These are phyloP conservation scores for Arthrobotrys pseudoclavata DNA, from an alignment of 2,329 filamentous ascomycete genomes.

Conservation along the genomic window DNA sequence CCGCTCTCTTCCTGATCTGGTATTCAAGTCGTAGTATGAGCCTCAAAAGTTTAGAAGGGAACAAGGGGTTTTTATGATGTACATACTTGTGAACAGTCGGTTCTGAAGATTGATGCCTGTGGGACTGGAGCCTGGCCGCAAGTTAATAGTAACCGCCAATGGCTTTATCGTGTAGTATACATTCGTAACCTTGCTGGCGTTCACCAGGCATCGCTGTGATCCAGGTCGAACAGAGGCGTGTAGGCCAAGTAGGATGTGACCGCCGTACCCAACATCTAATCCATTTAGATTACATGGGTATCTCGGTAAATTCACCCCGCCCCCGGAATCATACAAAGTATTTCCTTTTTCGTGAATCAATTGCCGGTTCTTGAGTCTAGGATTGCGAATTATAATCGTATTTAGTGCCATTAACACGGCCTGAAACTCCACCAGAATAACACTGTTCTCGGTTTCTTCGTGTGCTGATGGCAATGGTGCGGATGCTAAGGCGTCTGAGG, in stretches of 20 bases:
- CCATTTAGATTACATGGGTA: constrained; percentile 4
- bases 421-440: constrained; percentile 31
- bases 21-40: background rate
- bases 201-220: constrained; percentile 73
- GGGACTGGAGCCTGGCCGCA: too few relatives aligned
- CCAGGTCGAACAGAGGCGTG: constrained; percentile 70
- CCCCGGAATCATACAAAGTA: constrained; percentile 17
- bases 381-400: constrained; percentile 36
- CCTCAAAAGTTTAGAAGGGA: background rate
- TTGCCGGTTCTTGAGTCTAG: constrained; percentile 5
- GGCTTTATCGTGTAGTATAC: constrained; percentile 71
- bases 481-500: background rate
- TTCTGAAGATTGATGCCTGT: background rate
- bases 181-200: constrained; percentile 74
- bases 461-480: background rate
- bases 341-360: constrained; percentile 43
- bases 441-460: constrained; percentile 24
- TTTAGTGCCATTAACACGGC: constrained; percentile 34
- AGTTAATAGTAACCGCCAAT: background rate
- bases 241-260: constrained; percentile 44
- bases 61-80: background rate
- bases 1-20: background rate
- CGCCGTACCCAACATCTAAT: constrained; percentile 23
- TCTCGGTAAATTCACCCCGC: background rate
- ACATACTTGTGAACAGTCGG: constrained; percentile 4